Percentiles rank a stretch among this genome's conserved stretches.
Evolutionary conservation across 129 eudicot species (phyloP).

Genomic region (Erigeron canadensis): DNA sequence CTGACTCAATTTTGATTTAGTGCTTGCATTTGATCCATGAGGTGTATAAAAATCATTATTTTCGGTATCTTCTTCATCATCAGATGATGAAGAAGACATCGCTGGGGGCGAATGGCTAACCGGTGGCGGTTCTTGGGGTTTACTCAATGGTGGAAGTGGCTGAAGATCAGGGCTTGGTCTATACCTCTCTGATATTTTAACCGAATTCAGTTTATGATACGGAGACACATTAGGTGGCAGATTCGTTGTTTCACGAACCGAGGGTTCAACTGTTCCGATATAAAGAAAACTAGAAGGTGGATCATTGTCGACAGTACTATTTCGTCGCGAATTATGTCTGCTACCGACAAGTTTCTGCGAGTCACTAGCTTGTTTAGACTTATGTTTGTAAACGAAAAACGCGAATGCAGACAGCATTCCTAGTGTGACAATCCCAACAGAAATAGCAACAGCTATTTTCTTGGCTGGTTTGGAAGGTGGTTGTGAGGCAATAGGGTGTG

Average conservation of each 20-base stretch:
- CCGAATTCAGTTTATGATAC: constrained; percentile 58
- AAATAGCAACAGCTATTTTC: constrained; percentile 75
- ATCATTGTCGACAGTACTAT: constrained; percentile 48
- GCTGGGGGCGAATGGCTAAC: constrained; percentile 68
- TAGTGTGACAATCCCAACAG: constrained; percentile 70
- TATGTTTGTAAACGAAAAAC: constrained; percentile 64
- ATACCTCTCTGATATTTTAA: constrained; percentile 65
- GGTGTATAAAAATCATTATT: constrained; percentile 77
- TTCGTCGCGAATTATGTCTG: constrained; percentile 39
- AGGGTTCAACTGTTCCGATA: constrained; percentile 91
- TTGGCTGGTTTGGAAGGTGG: constrained; percentile 60
- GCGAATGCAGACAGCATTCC: constrained; percentile 88
- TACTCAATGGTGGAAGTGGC: constrained; percentile 79
- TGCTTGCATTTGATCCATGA: constrained; percentile 75
- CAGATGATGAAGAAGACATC: constrained; percentile 53
- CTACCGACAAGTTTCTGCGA: constrained; percentile 71
- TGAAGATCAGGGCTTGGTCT: constrained; percentile 94
- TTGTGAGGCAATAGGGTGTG: constrained; percentile 56
- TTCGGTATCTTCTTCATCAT: constrained; percentile 57
- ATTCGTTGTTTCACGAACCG: constrained; percentile 46
- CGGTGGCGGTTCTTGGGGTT: constrained; percentile 66
- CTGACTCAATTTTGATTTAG: constrained; percentile 32
- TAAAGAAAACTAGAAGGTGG: constrained; percentile 79
- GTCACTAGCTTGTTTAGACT: constrained; percentile 42
- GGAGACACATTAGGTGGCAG: constrained; percentile 55